These are phyloP conservation scores for Saposhnikovia divaricata DNA, from an alignment of 129 eudicot genomes.

Conservation along the genomic window DNA sequence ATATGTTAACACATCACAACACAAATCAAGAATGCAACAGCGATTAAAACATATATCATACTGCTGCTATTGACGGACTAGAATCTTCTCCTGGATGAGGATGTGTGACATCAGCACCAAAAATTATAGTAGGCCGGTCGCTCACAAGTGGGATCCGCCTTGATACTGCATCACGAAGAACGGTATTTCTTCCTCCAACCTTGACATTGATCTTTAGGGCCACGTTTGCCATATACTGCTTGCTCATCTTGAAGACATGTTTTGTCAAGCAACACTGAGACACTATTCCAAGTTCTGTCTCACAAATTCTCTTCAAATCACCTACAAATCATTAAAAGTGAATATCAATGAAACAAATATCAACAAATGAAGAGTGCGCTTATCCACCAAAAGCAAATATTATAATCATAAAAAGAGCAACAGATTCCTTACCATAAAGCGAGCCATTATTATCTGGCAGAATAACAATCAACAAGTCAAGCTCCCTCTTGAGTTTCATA, in stretches of 20 bases:
- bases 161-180: slow-evolving; percentile 81
- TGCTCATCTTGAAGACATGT: slow-evolving; percentile 79
- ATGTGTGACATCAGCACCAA: slow-evolving; percentile 99
- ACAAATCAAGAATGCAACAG: background rate
- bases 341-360: background rate
- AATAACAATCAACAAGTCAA: slow-evolving; percentile 75
- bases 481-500: slow-evolving; percentile 66
- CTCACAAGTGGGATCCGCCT: slow-evolving; percentile 84
- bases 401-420: background rate
- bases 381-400: background rate
- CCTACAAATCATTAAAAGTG: slow-evolving; percentile 28
- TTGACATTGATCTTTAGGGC: slow-evolving; percentile 87
- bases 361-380: background rate
- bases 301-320: slow-evolving; percentile 93
- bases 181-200: slow-evolving; percentile 96
- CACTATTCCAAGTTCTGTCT: slow-evolving; percentile 91
- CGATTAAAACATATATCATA: slow-evolving; percentile 15
- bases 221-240: slow-evolving; percentile 87
- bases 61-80: slow-evolving; percentile 99
- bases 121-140: slow-evolving; percentile 78
- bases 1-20: background rate
- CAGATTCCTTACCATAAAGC: slow-evolving; percentile 53
- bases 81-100: slow-evolving; percentile 99
- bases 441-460: slow-evolving; percentile 90
- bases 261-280: slow-evolving; percentile 94